Evolutionary conservation across 192 early-diverging fungal genomes (phyloP).

Genomic region (Linnemannia elongata): DNA sequence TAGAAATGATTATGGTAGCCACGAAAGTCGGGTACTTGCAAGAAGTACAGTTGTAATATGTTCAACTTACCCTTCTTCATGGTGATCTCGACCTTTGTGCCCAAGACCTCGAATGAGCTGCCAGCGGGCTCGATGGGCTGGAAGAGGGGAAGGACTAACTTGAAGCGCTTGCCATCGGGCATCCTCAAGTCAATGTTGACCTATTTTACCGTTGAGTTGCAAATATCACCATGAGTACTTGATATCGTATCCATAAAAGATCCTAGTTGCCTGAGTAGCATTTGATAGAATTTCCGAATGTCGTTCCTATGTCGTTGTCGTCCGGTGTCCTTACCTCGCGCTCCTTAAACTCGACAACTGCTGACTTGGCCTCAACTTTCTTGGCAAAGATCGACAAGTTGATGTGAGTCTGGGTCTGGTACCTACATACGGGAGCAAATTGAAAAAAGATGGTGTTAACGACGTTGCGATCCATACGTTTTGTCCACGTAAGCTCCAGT

Average conservation of each 20-base stretch:
- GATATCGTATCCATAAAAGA: neutral
- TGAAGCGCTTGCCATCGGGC: constrained; percentile 80
- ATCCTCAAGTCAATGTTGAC: constrained; percentile 85
- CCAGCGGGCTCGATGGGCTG: constrained; percentile 79
- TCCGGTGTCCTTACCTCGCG: constrained; percentile 61
- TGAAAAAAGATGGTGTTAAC: neutral
- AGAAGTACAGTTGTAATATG: neutral
- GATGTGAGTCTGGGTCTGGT: constrained; percentile 89
- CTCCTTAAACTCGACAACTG: constrained; percentile 77
- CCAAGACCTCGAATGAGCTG: constrained; percentile 74
- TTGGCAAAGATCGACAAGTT: constrained; percentile 95
- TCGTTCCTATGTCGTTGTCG: too few relatives aligned
- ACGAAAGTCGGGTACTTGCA: too few relatives aligned
- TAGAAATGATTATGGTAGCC: neutral
- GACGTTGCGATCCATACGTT: neutral
- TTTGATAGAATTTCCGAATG: neutral
- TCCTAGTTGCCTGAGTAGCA: neutral
- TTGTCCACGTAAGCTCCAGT: neutral
- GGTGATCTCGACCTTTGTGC: constrained; percentile 85
- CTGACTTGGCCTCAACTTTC: constrained; percentile 81
- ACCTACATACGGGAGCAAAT: constrained; percentile 54
- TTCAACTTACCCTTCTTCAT: constrained; percentile 74
- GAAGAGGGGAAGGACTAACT: constrained; percentile 77
- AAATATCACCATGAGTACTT: too few relatives aligned
- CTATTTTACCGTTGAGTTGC: constrained; percentile 6